These are phyloP conservation scores for Paraphoma chrysanthemicola DNA, from an alignment of 2,329 filamentous ascomycete species.

Conservation along the genomic window DNA sequence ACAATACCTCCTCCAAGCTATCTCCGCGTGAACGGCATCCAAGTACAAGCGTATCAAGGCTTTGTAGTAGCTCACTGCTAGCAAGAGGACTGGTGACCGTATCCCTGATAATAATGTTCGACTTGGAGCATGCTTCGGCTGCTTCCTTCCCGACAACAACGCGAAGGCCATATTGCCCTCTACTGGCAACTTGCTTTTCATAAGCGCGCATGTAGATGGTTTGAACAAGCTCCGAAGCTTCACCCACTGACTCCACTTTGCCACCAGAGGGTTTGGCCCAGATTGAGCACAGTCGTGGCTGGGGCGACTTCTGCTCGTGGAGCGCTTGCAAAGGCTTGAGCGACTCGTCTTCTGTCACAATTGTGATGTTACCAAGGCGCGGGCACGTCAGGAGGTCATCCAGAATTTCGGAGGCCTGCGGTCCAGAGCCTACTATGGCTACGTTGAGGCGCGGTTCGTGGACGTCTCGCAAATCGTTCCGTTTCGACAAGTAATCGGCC, in stretches of 20 bases:
- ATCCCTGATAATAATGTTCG: constrained; percentile 42
- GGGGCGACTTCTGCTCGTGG: constrained; percentile 30
- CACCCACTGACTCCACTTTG: constrained; percentile 23
- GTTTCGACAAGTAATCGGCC: constrained; percentile 38
- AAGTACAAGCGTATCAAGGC: constrained; percentile 40
- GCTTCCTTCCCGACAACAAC: constrained; percentile 36
- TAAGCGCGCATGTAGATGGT: constrained; percentile 44
- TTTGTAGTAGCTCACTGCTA: constrained; percentile 33
- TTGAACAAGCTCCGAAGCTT: constrained; percentile 39
- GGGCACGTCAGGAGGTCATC: constrained; percentile 43
- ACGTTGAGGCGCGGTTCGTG: constrained; percentile 39
- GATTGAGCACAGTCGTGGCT: constrained; percentile 43
- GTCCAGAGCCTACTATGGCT: constrained; percentile 39
- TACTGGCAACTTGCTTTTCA: constrained; percentile 44
- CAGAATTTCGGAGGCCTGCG: constrained; percentile 37
- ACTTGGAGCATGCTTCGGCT: constrained; percentile 28
- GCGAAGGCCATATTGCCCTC: constrained; percentile 37
- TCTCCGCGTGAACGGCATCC: constrained; percentile 45
- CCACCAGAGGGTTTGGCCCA: constrained; percentile 40
- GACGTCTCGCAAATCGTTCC: constrained; percentile 37
- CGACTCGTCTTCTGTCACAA: constrained; percentile 42
- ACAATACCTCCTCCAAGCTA: constrained; percentile 47
- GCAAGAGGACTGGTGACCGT: constrained; percentile 19
- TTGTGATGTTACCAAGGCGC: constrained; percentile 43
- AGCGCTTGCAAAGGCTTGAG: constrained; percentile 38